Conservation (phyloP, 805 yeast species). For the Saitoella complicata region DNA sequence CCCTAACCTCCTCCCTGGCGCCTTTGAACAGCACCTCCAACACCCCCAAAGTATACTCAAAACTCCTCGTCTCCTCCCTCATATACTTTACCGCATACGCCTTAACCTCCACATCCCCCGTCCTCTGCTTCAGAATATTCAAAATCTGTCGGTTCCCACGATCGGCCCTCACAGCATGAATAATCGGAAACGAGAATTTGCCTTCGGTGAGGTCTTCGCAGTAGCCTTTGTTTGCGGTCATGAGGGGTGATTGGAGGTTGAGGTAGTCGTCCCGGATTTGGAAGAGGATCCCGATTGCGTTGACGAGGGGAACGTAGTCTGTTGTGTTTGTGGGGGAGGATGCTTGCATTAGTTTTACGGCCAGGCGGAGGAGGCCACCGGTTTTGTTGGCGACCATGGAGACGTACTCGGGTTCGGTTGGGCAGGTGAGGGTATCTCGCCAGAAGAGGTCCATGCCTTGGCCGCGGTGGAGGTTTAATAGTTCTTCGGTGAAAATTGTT, state of each 20-base stretch:
- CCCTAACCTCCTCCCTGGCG: too few species aligned
- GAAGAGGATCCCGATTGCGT: conserved; percentile 63
- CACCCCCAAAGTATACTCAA: conserved; percentile 22
- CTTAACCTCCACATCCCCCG: conserved; percentile 35
- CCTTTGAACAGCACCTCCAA: too few species aligned
- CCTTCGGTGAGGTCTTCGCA: conserved; percentile 86
- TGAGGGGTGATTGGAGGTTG: conserved; percentile 37
- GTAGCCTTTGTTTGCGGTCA: conserved; percentile 42
- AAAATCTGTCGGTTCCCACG: conserved; percentile 26
- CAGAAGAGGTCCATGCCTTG: conserved; percentile 82
- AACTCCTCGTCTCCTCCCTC: conserved; percentile 24
- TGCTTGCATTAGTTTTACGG: conserved; percentile 46
- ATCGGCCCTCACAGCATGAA: conserved; percentile 39
- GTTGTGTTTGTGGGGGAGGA: background rate
- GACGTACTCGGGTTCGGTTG: conserved; percentile 47
- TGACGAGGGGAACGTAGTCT: conserved; percentile 44
- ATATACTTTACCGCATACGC: conserved; percentile 34
- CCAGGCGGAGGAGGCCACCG: conserved; percentile 71
- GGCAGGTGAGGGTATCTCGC: conserved; percentile 52
- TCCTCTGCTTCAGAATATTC: conserved; percentile 35
- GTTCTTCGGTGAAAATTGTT: conserved; percentile 44
- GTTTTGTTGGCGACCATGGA: conserved; percentile 74
- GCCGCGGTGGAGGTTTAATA: conserved; percentile 71
- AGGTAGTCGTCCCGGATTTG: conserved; percentile 76
- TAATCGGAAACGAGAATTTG: conserved; percentile 70